phyloP scores from a whole-genome alignment of 257 asterid species.

The Asclepias syriaca region DNA sequence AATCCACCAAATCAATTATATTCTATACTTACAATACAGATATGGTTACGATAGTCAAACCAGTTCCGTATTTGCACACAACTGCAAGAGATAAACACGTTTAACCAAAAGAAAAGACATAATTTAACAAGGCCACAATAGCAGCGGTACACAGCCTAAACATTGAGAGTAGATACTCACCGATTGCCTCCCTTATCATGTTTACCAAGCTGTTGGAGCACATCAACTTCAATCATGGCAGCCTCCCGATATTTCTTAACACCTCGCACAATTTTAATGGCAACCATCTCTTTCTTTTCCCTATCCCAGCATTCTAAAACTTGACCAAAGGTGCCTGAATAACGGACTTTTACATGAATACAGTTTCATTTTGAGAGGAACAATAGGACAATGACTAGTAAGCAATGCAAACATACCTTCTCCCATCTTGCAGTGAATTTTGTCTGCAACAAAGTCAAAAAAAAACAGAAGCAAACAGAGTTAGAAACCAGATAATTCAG shows the following conservation, averaged over 20 bases:
- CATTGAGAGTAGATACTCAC: constrained; percentile 41
- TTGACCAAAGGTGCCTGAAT: constrained; percentile 75
- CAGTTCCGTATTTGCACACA: constrained; percentile 99
- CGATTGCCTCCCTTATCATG: constrained; percentile 77
- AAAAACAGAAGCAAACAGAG: neutral
- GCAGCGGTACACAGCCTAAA: neutral
- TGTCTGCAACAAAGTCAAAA: constrained; percentile 41
- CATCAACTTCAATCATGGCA: constrained; percentile 82
- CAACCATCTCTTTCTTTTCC: constrained; percentile 79
- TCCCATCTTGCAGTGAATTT: constrained; percentile 88
- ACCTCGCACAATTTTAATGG: constrained; percentile 80
- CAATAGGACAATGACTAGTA: neutral
- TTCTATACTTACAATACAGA: constrained; percentile 90
- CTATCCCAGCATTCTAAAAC: constrained; percentile 94
- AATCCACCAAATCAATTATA: constrained; percentile 65
- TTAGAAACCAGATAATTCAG: neutral
- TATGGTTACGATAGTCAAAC: constrained; percentile 99
- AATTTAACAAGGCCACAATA: constrained; percentile 21
- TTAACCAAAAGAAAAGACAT: constrained; percentile 60
- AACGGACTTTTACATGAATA: neutral
- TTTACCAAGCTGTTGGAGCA: constrained; percentile 84
- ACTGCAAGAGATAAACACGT: constrained; percentile 95
- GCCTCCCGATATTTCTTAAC: constrained; percentile 84
- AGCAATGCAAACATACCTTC: constrained; percentile 36
- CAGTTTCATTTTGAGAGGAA: neutral